A percentile compares a stretch with the other conserved stretches of the same genome.
These are phyloP conservation scores for Plasmodium adleri DNA, from an alignment of 169 alveolate genomes.

Conservation along the genomic window DNA sequence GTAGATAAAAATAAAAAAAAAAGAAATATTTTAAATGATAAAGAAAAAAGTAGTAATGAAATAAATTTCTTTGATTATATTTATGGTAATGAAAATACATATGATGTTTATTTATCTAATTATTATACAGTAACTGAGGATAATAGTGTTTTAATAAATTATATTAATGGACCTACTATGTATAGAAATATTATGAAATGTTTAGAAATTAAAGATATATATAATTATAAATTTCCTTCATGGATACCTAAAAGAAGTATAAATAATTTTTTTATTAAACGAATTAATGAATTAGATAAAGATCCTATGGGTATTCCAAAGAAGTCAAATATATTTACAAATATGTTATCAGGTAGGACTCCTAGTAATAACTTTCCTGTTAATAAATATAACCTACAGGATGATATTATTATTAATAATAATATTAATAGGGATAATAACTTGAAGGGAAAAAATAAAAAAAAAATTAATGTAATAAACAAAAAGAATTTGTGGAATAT, in stretches of 20 bases:
- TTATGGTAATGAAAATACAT: slow-evolving; percentile 67
- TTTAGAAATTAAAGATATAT: slow-evolving; percentile 43
- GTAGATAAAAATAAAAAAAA: slow-evolving; percentile 25
- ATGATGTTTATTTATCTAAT: slow-evolving; percentile 59
- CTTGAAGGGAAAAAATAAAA: background rate
- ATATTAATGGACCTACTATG: slow-evolving; percentile 62
- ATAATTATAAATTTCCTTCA: slow-evolving; percentile 49
- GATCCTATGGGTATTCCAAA: background rate
- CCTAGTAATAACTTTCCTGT: background rate
- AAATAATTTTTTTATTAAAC: slow-evolving; percentile 43
- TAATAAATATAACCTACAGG: background rate
- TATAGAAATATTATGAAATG: slow-evolving; percentile 74
- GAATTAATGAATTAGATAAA: slow-evolving; percentile 44
- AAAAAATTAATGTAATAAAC: background rate
- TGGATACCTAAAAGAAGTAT: slow-evolving; percentile 76
- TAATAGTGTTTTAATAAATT: slow-evolving; percentile 58
- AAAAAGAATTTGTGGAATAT: background rate
- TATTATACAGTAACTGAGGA: slow-evolving; percentile 53
- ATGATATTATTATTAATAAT: background rate
- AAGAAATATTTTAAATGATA: slow-evolving; percentile 4
- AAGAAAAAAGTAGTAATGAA: background rate
- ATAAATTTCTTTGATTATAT: slow-evolving; percentile 52
- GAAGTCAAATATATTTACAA: background rate
- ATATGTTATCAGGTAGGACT: background rate
- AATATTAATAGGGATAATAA: slow-evolving; percentile 23